Conservation (phyloP, 805 yeast species). For the Nakazawaea molendinolei region DNA sequence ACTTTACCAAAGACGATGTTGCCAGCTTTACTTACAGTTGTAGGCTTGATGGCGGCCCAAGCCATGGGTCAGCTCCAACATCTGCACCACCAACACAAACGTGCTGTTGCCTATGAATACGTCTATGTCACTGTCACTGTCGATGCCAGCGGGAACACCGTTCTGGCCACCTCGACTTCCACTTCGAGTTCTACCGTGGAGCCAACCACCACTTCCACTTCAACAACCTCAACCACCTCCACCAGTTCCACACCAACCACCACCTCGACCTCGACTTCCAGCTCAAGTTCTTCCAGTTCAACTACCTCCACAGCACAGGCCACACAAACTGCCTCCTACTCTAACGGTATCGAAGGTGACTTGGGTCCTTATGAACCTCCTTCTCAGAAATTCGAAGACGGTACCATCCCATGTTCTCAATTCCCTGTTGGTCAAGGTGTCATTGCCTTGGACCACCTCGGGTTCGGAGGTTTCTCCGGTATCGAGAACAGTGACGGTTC, state of each 20-base stretch:
- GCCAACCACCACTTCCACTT: slow-evolving; percentile 18
- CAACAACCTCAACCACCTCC: slow-evolving; percentile 25
- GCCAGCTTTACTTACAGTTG: slow-evolving; percentile 27
- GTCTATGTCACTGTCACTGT: slow-evolving; percentile 49
- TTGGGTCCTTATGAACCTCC: slow-evolving; percentile 53
- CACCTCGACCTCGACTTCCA: slow-evolving; percentile 14
- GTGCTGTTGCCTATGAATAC: slow-evolving; percentile 44
- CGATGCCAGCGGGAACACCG: slow-evolving; percentile 39
- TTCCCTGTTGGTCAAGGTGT: slow-evolving; percentile 87
- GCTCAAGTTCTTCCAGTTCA: slow-evolving; percentile 26
- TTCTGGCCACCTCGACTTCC: slow-evolving; percentile 27
- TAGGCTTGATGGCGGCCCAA: slow-evolving; percentile 33
- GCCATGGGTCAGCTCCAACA: slow-evolving; percentile 37
- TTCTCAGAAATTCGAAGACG: slow-evolving; percentile 60
- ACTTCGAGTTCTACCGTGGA: slow-evolving; percentile 18
- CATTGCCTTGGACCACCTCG: slow-evolving; percentile 61
- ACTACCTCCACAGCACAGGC: slow-evolving; percentile 22
- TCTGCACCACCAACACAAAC: slow-evolving; percentile 56
- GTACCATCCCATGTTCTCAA: slow-evolving; percentile 54
- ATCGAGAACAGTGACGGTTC: slow-evolving; percentile 43
- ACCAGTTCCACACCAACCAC: slow-evolving; percentile 15
- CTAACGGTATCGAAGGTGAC: slow-evolving; percentile 44
- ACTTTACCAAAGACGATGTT: slow-evolving; percentile 30
- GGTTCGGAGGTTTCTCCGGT: slow-evolving; percentile 82
- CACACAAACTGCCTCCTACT: slow-evolving; percentile 19